Base-by-base conservation (phyloP, 257 asterid species). In the Mitragyna speciosa region DNA sequence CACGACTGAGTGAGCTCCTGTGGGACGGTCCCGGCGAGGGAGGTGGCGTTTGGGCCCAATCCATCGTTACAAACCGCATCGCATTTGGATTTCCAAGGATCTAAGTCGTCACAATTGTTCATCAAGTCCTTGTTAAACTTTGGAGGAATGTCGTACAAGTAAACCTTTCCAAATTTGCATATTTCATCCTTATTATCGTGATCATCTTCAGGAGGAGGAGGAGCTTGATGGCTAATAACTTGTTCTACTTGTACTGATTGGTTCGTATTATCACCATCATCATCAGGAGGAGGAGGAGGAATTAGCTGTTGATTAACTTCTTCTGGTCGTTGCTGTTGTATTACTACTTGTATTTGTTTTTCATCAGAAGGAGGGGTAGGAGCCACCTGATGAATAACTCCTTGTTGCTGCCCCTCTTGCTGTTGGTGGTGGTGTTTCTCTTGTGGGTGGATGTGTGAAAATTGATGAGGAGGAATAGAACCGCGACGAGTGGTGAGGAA, bases 61-160 rank as follows among this genome's bases (percentile, higher is more conserved):
- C 97, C 96, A 12, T 79, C 24, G 59, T 89, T 84, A 12, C 93
- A 88, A 24, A 92, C 14, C 28, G 92, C 92, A 59, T 80, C 49
- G 76, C 96, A 90, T 0, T 88, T 90, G 17, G 95, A 91, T 80
- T 78, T 84, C 93, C 95, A 93, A 0, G 96, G 96, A 71, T 91
- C 86, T 17, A 89, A 82, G n/a, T 88, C 88, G 12, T 30, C 63
- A 52, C 95, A 93, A 28, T 82, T 83, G 64, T 85, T 81, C 47
- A 92, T 10, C 0, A 92, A 30, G 30, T 85, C 88, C 28, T 72
- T 74, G 86, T 92, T 92, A 69, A 90, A 91, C 69, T 78, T 49
- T 3, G 88, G 67, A 1, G 97, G 95, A 33, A 91, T 92, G 5
- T 92, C 87, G 75, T 92, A 91, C 1, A 90, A 90, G 78, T 85